Conservation (phyloP, 73 alveolate genomes). For the Paraurostyla sp. region DNA sequence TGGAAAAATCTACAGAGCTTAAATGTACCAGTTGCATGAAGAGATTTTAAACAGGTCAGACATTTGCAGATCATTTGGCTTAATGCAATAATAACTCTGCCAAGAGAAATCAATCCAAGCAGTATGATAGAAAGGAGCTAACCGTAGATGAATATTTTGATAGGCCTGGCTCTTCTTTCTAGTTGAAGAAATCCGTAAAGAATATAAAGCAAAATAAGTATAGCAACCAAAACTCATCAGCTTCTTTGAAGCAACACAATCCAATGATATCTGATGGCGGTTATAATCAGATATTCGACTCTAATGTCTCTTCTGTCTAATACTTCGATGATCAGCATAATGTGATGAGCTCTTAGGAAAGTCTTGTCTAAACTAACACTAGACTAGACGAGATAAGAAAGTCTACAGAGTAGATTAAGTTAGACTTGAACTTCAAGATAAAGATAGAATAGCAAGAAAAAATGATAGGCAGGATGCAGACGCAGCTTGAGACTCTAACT, state of each 20-base stretch:
- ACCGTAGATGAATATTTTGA: slow-evolving; percentile 5
- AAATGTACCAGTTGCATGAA: no score
- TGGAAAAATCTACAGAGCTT: no score
- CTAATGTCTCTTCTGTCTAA: slow-evolving; percentile 19
- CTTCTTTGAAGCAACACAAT: slow-evolving; percentile 4
- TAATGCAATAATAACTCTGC: no score
- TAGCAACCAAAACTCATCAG: neutral
- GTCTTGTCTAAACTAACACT: neutral
- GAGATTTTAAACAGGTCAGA: no score
- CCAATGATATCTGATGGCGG: neutral
- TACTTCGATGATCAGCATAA: neutral
- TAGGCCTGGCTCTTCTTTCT: no score
- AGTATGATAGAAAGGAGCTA: neutral
- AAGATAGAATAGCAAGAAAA: neutral
- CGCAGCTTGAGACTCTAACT: neutral
- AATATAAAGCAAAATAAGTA: neutral
- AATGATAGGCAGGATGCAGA: neutral
- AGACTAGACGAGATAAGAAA: neutral
- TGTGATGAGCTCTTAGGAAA: neutral
- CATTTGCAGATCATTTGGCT: no score
- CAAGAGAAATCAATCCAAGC: no score
- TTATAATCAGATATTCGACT: neutral
- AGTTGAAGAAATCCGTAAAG: neutral
- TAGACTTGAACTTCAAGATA: no score
- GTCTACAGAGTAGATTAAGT: neutral